Percentiles rank a stretch among this genome's conserved stretches.
Evolutionary conservation across 2,329 filamentous ascomycete genomes (phyloP).

Genomic region (Colletotrichum lentis): DNA sequence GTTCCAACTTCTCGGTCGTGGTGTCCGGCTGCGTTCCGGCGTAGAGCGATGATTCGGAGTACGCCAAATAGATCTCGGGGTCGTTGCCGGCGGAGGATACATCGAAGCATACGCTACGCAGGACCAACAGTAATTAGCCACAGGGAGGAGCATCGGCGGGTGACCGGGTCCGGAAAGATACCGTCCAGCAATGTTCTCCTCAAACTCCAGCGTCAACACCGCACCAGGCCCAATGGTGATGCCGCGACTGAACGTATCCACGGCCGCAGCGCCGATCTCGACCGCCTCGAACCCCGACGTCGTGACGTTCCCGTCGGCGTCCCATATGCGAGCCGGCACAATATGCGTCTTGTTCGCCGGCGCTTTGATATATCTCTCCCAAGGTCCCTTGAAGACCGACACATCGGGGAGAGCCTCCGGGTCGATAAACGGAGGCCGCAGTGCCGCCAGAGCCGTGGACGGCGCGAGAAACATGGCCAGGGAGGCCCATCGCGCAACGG

Average conservation of each 20-base stretch:
- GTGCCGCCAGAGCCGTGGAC: constrained; percentile 17
- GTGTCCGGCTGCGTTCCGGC: constrained; percentile 40
- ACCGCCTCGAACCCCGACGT: constrained; percentile 26
- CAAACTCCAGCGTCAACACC: constrained; percentile 51
- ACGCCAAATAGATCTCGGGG: constrained; percentile 42
- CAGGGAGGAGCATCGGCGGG: not conserved
- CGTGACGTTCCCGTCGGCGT: constrained; percentile 46
- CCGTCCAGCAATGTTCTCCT: constrained; percentile 53
- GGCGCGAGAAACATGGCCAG: constrained; percentile 7
- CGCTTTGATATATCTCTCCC: constrained; percentile 51
- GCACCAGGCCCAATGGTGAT: constrained; percentile 46
- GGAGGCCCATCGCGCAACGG: constrained; percentile 16
- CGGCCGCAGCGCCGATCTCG: constrained; percentile 26
- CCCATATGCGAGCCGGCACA: constrained; percentile 46
- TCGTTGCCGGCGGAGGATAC: constrained; percentile 44
- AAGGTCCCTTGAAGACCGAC: constrained; percentile 51
- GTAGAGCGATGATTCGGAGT: constrained; percentile 41
- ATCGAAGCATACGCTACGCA: constrained; percentile 47
- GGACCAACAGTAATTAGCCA: constrained; percentile 10
- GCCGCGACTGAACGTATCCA: constrained; percentile 33
- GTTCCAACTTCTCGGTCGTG: constrained; percentile 41
- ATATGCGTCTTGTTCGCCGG: constrained; percentile 49
- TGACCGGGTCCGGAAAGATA: constrained; percentile 35
- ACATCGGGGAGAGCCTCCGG: constrained; percentile 43
- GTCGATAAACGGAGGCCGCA: constrained; percentile 37